Evolutionary conservation across 2,329 filamentous ascomycete species (phyloP).

Genomic region (Fonsecaea nubica): DNA sequence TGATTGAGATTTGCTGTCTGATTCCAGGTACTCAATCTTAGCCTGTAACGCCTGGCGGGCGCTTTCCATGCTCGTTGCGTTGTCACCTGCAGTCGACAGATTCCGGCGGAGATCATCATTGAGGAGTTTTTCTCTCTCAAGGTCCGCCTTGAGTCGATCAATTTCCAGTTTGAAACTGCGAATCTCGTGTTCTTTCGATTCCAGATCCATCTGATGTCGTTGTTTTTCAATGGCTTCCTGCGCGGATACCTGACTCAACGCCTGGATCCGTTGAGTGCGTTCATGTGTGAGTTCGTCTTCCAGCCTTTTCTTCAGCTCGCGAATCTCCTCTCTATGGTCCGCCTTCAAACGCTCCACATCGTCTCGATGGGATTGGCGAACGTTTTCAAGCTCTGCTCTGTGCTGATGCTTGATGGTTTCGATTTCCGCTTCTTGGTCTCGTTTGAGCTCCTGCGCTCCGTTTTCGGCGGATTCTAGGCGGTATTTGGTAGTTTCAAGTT

Average conservation of each 20-base stretch:
- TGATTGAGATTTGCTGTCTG: slow-evolving; percentile 86
- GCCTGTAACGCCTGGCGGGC: slow-evolving; percentile 77
- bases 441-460: slow-evolving; percentile 59
- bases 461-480: slow-evolving; percentile 58
- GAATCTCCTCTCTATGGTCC: slow-evolving; percentile 71
- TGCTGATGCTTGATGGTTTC: slow-evolving; percentile 62
- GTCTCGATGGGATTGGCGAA: slow-evolving; percentile 53
- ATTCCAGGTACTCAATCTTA: slow-evolving; percentile 87
- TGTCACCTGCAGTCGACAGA: slow-evolving; percentile 65
- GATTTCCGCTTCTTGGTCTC: slow-evolving; percentile 59
- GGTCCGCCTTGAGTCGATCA: slow-evolving; percentile 52
- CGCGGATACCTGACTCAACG: slow-evolving; percentile 69
- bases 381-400: slow-evolving; percentile 51
- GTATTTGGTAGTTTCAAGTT: slow-evolving; percentile 68
- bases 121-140: slow-evolving; percentile 68
- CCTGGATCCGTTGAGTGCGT: slow-evolving; percentile 62
- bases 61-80: slow-evolving; percentile 72
- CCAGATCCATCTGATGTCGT: slow-evolving; percentile 52
- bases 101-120: slow-evolving; percentile 65
- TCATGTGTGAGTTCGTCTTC: slow-evolving; percentile 73
- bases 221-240: slow-evolving; percentile 58
- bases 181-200: slow-evolving; percentile 62
- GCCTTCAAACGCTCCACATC: slow-evolving; percentile 66
- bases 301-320: slow-evolving; percentile 67
- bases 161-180: slow-evolving; percentile 52